Evolutionary conservation across 2,329 filamentous ascomycete species (phyloP), one percentile per base, ranked within the genome.

Genomic region (Talaromyces sp.): DNA sequence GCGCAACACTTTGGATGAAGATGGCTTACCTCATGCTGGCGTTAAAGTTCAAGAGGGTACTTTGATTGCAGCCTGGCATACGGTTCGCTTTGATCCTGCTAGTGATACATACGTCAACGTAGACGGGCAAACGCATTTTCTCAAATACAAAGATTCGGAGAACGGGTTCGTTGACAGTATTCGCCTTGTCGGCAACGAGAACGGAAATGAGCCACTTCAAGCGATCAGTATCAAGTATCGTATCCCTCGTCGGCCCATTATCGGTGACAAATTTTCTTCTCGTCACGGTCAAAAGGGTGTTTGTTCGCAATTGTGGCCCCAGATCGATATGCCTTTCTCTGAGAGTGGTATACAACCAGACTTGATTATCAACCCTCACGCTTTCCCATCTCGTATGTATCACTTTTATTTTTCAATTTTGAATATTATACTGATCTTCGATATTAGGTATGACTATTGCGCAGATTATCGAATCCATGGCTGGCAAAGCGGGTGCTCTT

Each of bases 271-370:
- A 77, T 99, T 99, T 80, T 97, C 94, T 11, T 99, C 94, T 54
- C 89, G 94, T 64, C 94, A 99, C 81, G 94, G 94, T 63, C 94
- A 99, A 75, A 99, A 99, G 78, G 94, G 94, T 86, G 94, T 97
- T 56, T 88, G 85, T 70, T 97, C 92, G 19, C 93, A 97, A 73
- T 94, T 97, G 74, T 99, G 94, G 92, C 94, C 92, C 0, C 85
- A 88, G 2, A 81, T 90, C 61, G 92, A 97, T 74, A 94, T 99
- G 90, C 94, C 94, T 3, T 99, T 97, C 77, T 92, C 91, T 2
- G 94, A 99, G 78, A 90, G 89, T 6, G 94, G 94, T 58, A 97
- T 99, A 63, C 92, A 97, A 71, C 94, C 94, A 10, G 94, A 99
- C 76, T 83, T 96, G 69, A 99, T 99, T 77, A 99, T 99, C 82